These are phyloP conservation scores for Byssoonygena ceratinophila DNA, from an alignment of 2,329 filamentous ascomycete species.

Conservation along the genomic window DNA sequence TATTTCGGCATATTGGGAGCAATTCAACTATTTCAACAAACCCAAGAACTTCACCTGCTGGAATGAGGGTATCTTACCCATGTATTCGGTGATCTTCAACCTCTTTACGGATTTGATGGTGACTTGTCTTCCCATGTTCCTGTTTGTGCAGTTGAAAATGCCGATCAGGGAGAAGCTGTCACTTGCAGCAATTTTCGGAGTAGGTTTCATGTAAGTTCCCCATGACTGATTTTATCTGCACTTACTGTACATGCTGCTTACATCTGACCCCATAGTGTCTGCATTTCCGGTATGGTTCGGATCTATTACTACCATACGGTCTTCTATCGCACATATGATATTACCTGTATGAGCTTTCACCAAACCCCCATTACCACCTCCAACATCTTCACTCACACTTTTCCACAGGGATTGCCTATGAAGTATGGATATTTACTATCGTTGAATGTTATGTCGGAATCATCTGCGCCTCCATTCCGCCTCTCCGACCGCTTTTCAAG, in stretches of 20 bases:
- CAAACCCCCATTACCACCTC: neutral
- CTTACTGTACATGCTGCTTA: neutral
- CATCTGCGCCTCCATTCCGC: conserved; percentile 10
- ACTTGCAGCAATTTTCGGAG: conserved; percentile 6
- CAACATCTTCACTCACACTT: neutral
- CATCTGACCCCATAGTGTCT: neutral
- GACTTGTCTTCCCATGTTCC: conserved; percentile 9
- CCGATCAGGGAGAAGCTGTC: conserved; percentile 11
- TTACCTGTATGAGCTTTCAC: conserved; percentile 6
- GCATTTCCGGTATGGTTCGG: conserved; percentile 10
- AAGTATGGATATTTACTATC: conserved; percentile 7
- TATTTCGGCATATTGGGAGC: conserved; percentile 7
- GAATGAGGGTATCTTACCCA: conserved; percentile 8
- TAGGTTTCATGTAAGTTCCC: conserved; percentile 10
- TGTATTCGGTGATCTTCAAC: conserved; percentile 8
- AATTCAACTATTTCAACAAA: conserved; percentile 6
- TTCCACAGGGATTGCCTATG: conserved; percentile 6
- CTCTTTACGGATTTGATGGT: conserved; percentile 8
- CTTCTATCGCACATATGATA: conserved; percentile 11
- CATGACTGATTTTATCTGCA: too few species aligned
- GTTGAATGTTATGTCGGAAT: conserved; percentile 11
- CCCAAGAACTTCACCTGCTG: conserved; percentile 5
- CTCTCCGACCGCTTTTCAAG: conserved; percentile 8
- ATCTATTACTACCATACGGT: conserved; percentile 3
- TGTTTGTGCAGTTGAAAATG: conserved; percentile 12